These are phyloP conservation scores for Huntiella bhutanensis DNA, from an alignment of 2,329 filamentous ascomycete species.

Conservation along the genomic window DNA sequence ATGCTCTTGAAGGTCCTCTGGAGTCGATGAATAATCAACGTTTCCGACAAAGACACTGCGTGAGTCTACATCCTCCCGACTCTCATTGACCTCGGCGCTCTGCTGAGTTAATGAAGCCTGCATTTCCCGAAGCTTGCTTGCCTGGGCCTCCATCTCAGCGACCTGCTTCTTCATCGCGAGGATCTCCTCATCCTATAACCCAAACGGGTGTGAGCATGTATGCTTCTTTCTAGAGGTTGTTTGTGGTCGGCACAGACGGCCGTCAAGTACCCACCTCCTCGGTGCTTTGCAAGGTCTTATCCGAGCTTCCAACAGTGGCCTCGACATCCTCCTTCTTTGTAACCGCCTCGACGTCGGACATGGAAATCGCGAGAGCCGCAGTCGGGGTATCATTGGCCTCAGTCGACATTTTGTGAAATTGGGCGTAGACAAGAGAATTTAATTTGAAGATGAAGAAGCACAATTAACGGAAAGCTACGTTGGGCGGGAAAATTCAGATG, in stretches of 20 bases:
- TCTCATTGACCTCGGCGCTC: constrained; percentile 64
- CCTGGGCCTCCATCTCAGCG: constrained; percentile 81
- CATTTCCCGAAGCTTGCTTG: constrained; percentile 72
- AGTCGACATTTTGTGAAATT: too few species aligned
- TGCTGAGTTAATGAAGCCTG: constrained; percentile 72
- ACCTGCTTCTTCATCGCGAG: constrained; percentile 72
- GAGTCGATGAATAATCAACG: constrained; percentile 91
- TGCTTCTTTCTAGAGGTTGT: not conserved
- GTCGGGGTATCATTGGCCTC: too few species aligned
- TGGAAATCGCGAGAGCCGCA: too few species aligned
- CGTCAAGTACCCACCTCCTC: too few species aligned
- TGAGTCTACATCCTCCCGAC: constrained; percentile 87
- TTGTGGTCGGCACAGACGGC: not conserved
- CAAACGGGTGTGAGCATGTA: constrained; percentile 6
- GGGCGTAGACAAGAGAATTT: too few species aligned
- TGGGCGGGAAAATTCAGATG: too few species aligned
- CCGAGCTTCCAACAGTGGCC: too few species aligned
- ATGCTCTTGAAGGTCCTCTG: constrained; percentile 94
- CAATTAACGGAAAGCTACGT: too few species aligned
- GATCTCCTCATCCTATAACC: constrained; percentile 44
- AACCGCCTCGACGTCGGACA: too few species aligned
- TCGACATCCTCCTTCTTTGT: too few species aligned
- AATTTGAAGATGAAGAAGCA: too few species aligned
- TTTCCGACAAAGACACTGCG: constrained; percentile 97
- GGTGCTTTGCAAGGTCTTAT: too few species aligned